These are phyloP conservation scores for Hypoxylon fuscum DNA, from an alignment of 495 filamentous ascomycete genomes.

Conservation along the genomic window DNA sequence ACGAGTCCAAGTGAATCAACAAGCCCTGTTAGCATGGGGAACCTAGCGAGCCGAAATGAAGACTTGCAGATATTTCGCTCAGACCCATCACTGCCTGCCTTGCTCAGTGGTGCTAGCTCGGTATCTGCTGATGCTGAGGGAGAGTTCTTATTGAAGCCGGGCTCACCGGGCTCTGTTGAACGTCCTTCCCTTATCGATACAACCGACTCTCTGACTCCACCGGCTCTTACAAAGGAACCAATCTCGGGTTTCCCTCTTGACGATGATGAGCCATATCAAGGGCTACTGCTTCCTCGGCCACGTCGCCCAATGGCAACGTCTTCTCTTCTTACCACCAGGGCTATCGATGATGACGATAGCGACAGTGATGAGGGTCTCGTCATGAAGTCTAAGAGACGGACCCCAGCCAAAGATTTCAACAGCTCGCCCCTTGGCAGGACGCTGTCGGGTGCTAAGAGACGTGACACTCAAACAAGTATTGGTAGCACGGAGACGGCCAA, in stretches of 20 bases:
- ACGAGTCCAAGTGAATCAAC: constrained; percentile 62
- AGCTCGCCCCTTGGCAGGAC: constrained; percentile 45
- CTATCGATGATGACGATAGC: constrained; percentile 61
- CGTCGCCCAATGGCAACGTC: constrained; percentile 38
- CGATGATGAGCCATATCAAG: constrained; percentile 42
- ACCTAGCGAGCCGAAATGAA: constrained; percentile 62
- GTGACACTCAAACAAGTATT: constrained; percentile 62
- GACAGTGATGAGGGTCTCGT: constrained; percentile 65
- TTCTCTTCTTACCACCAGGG: constrained; percentile 36
- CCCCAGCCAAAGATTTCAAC: constrained; percentile 29
- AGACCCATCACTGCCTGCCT: constrained; percentile 78
- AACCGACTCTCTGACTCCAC: constrained; percentile 63
- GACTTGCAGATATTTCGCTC: constrained; percentile 71
- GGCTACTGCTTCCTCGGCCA: constrained; percentile 39
- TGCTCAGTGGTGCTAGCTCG: constrained; percentile 84
- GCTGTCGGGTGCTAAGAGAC: constrained; percentile 48
- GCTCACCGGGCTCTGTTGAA: constrained; percentile 57
- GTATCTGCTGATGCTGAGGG: constrained; percentile 68
- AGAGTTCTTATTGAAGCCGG: constrained; percentile 61
- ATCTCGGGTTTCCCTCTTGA: constrained; percentile 52
- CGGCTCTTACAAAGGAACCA: constrained; percentile 57
- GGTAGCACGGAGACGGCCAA: constrained; percentile 66
- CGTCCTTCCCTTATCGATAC: constrained; percentile 54
- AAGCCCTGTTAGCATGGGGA: constrained; percentile 65
- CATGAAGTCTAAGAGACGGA: constrained; percentile 50